These are phyloP conservation scores for Misopates orontium DNA, from an alignment of 257 asterid genomes.

Conservation along the genomic window DNA sequence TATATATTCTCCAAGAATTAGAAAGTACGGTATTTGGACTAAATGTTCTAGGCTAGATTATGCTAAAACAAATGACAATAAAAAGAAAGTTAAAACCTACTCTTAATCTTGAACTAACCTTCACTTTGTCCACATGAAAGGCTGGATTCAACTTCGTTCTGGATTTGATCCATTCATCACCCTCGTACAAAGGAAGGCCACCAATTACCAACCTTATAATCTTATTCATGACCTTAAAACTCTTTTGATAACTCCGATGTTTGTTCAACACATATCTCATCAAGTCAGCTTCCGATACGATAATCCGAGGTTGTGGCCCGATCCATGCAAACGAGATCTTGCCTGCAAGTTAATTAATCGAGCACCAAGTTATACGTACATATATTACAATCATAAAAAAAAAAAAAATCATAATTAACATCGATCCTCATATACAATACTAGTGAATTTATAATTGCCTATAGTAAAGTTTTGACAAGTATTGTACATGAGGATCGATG, in stretches of 20 bases:
- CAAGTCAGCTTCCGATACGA: conserved; percentile 17
- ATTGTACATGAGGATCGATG: too few relatives aligned
- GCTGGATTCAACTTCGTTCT: conserved; percentile 6
- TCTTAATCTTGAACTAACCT: neutral
- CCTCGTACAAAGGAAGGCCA: conserved; percentile 24
- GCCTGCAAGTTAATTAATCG: conserved; percentile 2
- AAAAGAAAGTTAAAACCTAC: too few relatives aligned
- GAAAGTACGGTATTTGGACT: too few relatives aligned
- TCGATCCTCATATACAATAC: too few relatives aligned
- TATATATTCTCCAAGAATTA: too few relatives aligned
- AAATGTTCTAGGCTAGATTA: too few relatives aligned
- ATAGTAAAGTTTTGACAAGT: too few relatives aligned
- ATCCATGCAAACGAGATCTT: conserved; percentile 27
- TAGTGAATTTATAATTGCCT: too few relatives aligned
- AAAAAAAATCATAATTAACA: too few relatives aligned
- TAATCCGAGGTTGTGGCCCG: conserved; percentile 24
- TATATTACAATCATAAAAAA: too few relatives aligned
- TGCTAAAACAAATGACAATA: too few relatives aligned
- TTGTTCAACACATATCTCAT: conserved; percentile 22
- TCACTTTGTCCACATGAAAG: conserved; percentile 4
- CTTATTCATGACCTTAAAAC: conserved; percentile 8
- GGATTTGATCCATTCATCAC: conserved; percentile 14
- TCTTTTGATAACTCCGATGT: conserved; percentile 14
- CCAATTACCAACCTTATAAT: conserved; percentile 9
- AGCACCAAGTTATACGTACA: too few relatives aligned